These are phyloP conservation scores for Globisporangium okanoganense DNA, from an alignment of 352 stramenopile genomes.

Conservation along the genomic window DNA sequence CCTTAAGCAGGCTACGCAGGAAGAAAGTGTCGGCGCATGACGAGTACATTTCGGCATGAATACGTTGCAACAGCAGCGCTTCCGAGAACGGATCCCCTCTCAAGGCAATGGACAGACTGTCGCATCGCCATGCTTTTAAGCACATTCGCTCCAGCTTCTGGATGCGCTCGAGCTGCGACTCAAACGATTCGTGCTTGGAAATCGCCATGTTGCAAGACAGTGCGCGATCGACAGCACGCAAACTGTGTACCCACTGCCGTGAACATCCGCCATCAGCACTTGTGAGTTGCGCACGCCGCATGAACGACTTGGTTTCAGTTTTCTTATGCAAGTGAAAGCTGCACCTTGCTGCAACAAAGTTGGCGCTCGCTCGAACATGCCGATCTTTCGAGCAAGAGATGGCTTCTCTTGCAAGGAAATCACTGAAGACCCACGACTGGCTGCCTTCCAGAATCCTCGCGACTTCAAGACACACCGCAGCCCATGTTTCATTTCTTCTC, in stretches of 20 bases:
- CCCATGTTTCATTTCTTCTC: slow-evolving; percentile 37
- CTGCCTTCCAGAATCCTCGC: slow-evolving; percentile 32
- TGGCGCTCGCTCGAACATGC: slow-evolving; percentile 19
- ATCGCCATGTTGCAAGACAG: slow-evolving; percentile 26
- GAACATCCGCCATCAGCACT: neutral
- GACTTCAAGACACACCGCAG: slow-evolving; percentile 31
- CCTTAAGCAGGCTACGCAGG: slow-evolving; percentile 38
- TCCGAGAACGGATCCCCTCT: slow-evolving; percentile 45
- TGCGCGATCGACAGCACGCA: slow-evolving; percentile 34
- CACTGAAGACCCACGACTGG: slow-evolving; percentile 32
- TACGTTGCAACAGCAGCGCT: slow-evolving; percentile 50
- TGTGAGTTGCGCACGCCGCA: slow-evolving; percentile 24
- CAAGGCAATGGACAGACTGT: slow-evolving; percentile 36
- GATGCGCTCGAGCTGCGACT: slow-evolving; percentile 32
- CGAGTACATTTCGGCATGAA: slow-evolving; percentile 39
- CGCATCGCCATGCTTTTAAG: slow-evolving; percentile 46
- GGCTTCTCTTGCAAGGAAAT: slow-evolving; percentile 21
- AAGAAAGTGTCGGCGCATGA: slow-evolving; percentile 53
- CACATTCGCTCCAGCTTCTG: slow-evolving; percentile 65
- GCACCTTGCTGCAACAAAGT: slow-evolving; percentile 27
- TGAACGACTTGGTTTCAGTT: slow-evolving; percentile 15
- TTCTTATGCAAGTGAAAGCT: slow-evolving; percentile 19
- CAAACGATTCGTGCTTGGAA: slow-evolving; percentile 37
- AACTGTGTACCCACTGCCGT: slow-evolving; percentile 20
- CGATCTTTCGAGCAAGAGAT: slow-evolving; percentile 25